Conservation (phyloP, 2,329 filamentous ascomycete species). For the Teratosphaeria zuluensis region DNA sequence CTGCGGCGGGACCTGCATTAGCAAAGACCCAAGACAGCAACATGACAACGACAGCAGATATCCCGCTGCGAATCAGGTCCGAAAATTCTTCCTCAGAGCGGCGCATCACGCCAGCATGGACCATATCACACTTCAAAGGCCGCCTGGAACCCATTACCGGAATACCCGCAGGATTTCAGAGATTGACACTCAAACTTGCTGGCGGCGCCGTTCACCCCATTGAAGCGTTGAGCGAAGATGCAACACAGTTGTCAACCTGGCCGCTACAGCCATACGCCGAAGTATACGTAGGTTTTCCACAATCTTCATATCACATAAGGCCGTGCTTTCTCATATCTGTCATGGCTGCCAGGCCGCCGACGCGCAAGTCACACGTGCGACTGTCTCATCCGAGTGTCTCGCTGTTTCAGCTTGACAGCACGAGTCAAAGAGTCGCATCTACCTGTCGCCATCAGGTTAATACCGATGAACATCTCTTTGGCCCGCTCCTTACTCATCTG, state of each 20-base stretch:
- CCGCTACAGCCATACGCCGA: conserved; percentile 66
- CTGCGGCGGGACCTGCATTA: neutral
- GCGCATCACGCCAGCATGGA: conserved; percentile 87
- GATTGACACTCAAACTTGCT: conserved; percentile 59
- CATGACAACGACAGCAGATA: conserved; percentile 50
- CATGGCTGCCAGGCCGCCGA: neutral
- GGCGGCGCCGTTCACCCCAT: conserved; percentile 52
- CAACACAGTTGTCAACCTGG: conserved; percentile 53
- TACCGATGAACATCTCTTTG: neutral
- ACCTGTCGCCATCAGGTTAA: neutral
- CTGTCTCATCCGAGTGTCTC: neutral
- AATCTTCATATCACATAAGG: neutral
- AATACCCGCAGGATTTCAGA: conserved; percentile 71
- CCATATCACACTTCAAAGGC: conserved; percentile 68
- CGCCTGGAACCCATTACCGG: conserved; percentile 92
- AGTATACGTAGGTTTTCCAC: conserved; percentile 56
- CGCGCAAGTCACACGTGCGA: neutral
- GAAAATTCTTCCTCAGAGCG: conserved; percentile 76
- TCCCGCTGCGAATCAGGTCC: conserved; percentile 65
- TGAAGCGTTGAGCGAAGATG: conserved; percentile 64
- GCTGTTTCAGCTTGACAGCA: neutral
- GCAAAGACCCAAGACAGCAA: neutral
- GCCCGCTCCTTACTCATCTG: neutral
- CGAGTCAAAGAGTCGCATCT: neutral
- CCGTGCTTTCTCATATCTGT: neutral